Evolutionary conservation across 805 yeast genomes (phyloP), one percentile per base, ranked within the genome.

Genomic region (Metschnikowia arizonensis): DNA sequence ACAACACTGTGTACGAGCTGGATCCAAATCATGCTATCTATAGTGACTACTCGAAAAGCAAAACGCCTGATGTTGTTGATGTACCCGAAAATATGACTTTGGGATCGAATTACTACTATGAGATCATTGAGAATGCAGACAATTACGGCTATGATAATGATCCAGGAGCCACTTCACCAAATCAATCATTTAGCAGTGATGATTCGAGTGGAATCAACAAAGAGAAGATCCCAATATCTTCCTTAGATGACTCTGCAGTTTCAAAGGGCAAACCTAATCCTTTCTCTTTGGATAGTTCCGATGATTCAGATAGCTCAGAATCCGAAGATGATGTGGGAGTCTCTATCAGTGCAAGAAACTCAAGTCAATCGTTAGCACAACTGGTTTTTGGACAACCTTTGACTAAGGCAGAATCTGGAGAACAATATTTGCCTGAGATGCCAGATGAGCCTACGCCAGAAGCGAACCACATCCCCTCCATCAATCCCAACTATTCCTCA

Each of bases 1-100:
- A 86, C 63, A 86, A 86, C 59, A 75, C 88, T 0, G 93, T 85
- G 18, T 85, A 83, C 59, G 77, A 79, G 2, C 76, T 72, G 19
- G 80, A 78, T 46, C 69, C 74, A 2, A 66, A 64, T 39, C 72
- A 68, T 45, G 65, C 71, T 3, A 62, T 69, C 9, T 68, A 64
- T 51, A 71, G 72, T 2, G 50, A 46, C 23, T 46, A 49, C 32
- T 50, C 55, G 28, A 60, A 58, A 33, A 64, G 58, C 32, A 59
- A 62, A 30, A 47, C 56, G 6, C 70, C 73, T 2, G 73, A 67
- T 46, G 73, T 72, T 21, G 66, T 72, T 36, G 78, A 75, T 52
- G 70, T 69, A 3, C 77, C 77, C 3, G 77, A 74, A 45, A 73
- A 76, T 37, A 61, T 73, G 41, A 60, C 67, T 5, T 51, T 68